phyloP scores from a whole-genome alignment of 129 eudicot species.

The Centaurea solstitialis region DNA sequence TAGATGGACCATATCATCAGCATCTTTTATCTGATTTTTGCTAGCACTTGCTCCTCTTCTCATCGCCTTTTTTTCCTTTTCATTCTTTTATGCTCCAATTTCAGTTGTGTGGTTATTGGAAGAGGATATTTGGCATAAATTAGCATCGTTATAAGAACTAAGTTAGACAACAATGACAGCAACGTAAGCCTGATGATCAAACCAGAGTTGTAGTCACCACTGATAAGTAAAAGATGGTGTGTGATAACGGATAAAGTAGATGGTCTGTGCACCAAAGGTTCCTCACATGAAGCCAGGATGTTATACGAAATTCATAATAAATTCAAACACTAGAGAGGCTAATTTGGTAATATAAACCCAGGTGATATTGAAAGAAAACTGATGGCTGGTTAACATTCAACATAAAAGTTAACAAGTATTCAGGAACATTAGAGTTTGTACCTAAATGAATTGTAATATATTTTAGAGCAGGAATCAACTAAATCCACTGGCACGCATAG shows the following conservation, averaged over 20 bases:
- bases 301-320: too few relatives aligned
- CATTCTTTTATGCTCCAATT: not conserved
- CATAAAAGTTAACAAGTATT: not conserved
- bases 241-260: too few relatives aligned
- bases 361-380: not conserved
- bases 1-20: not conserved
- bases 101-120: not conserved
- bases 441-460: constrained; percentile 95
- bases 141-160: too few relatives aligned
- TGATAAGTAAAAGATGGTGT: too few relatives aligned
- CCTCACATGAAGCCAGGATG: too few relatives aligned
- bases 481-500: constrained; percentile 75
- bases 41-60: not conserved
- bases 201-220: too few relatives aligned
- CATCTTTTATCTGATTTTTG: constrained; percentile 6
- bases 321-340: not conserved
- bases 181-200: too few relatives aligned
- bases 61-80: not conserved
- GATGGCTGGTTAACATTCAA: constrained; percentile 9
- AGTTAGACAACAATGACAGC: too few relatives aligned
- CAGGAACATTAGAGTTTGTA: constrained; percentile 21
- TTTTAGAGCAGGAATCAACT: constrained; percentile 64
- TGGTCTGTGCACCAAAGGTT: too few relatives aligned
- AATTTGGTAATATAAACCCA: not conserved
- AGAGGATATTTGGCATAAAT: too few relatives aligned